Evolutionary conservation across 306 rosid species (phyloP).

Genomic region (Parietaria judaica): DNA sequence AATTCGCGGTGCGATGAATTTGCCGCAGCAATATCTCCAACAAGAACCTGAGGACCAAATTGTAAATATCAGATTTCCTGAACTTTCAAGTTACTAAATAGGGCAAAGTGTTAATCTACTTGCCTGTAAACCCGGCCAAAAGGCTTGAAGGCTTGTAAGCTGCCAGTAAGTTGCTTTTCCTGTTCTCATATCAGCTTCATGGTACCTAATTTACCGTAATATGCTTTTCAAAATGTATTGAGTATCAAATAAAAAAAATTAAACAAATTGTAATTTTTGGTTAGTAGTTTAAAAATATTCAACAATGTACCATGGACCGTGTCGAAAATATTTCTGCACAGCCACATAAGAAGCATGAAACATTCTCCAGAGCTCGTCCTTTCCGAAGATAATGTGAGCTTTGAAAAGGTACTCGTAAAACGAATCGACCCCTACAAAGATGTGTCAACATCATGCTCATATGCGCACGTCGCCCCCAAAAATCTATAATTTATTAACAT

Average conservation of each 20-base stretch:
- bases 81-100: constrained; percentile 9
- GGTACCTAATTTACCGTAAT: constrained; percentile 61
- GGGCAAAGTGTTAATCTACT: constrained; percentile 22
- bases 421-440: constrained; percentile 87
- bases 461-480: too few relatives aligned
- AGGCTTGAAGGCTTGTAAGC: constrained; percentile 98
- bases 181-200: constrained; percentile 96
- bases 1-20: constrained; percentile 92
- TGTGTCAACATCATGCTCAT: constrained; percentile 18
- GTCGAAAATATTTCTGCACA: constrained; percentile 68
- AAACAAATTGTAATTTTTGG: not conserved
- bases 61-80: constrained; percentile 23
- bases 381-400: constrained; percentile 74
- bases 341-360: constrained; percentile 49
- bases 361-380: constrained; percentile 58
- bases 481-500: too few relatives aligned
- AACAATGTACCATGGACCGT: constrained; percentile 74
- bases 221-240: not conserved
- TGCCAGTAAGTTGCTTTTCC: constrained; percentile 98
- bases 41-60: constrained; percentile 60
- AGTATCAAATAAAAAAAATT: constrained; percentile 2
- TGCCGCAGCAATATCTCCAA: constrained; percentile 88
- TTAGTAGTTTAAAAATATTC: not conserved
- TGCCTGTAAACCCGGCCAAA: constrained; percentile 99
- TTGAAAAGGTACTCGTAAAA: constrained; percentile 91